Conservation (phyloP, 352 stramenopile species). For the Phytophthora melonis region DNA sequence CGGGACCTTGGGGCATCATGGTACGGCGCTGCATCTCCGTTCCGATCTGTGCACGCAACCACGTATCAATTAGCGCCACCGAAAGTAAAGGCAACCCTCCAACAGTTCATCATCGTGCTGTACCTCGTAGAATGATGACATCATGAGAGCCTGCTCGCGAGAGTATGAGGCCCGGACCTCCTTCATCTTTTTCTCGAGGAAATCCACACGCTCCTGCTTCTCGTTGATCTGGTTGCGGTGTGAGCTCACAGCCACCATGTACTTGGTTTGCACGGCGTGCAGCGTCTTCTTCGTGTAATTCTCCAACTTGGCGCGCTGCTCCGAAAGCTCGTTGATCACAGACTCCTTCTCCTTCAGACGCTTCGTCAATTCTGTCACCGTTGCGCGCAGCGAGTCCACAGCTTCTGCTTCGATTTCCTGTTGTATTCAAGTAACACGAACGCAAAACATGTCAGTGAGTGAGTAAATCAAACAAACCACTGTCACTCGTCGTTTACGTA, state of each 20-base stretch:
- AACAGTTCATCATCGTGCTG: not conserved
- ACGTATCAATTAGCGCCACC: constrained; percentile 1
- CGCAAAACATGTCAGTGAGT: not conserved
- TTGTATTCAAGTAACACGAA: constrained; percentile 8
- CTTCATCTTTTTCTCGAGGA: constrained; percentile 90
- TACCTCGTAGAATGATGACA: constrained; percentile 92
- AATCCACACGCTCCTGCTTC: constrained; percentile 85
- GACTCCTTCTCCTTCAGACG: constrained; percentile 91
- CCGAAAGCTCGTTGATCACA: constrained; percentile 87
- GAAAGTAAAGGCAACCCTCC: not conserved
- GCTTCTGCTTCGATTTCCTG: constrained; percentile 70
- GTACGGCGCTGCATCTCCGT: constrained; percentile 89
- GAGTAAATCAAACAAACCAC: constrained; percentile 11
- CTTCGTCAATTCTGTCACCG: constrained; percentile 82
- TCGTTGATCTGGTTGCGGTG: constrained; percentile 91
- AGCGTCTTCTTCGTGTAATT: constrained; percentile 93
- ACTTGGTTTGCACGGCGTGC: constrained; percentile 92
- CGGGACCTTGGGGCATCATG: constrained; percentile 84
- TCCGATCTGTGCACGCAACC: constrained; percentile 66
- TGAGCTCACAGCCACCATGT: constrained; percentile 90
- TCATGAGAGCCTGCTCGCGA: constrained; percentile 89
- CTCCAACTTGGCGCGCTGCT: constrained; percentile 89
- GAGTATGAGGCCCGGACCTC: constrained; percentile 81
- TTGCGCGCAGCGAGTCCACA: constrained; percentile 80
- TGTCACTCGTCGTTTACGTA: constrained; percentile 38